Conservation (phyloP, 352 stramenopile species). For the Phytophthora ramorum region DNA sequence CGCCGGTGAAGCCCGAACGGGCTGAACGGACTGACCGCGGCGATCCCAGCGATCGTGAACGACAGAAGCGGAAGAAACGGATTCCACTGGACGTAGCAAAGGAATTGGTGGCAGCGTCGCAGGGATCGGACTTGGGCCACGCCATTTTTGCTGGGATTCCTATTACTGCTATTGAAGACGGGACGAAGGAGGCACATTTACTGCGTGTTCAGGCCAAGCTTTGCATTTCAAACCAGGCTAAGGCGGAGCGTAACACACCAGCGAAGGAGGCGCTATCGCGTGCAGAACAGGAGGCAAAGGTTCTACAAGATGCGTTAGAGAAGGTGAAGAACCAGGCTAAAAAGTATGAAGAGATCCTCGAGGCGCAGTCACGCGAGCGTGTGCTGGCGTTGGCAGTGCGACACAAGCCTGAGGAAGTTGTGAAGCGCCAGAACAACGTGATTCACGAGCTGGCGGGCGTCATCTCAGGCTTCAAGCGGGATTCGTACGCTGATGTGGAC, state of each 20-base stretch:
- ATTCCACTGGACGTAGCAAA: constrained; percentile 84
- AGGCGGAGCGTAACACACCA: constrained; percentile 39
- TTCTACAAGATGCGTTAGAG: constrained; percentile 83
- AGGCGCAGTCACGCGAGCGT: constrained; percentile 71
- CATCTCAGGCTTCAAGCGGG: constrained; percentile 79
- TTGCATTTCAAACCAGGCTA: constrained; percentile 68
- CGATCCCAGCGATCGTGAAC: constrained; percentile 41
- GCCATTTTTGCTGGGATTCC: constrained; percentile 80
- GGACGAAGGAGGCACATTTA: constrained; percentile 78
- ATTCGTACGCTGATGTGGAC: constrained; percentile 78
- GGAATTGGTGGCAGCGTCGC: constrained; percentile 80
- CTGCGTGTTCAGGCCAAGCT: constrained; percentile 85
- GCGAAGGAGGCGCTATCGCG: constrained; percentile 77
- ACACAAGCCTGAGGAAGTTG: constrained; percentile 79
- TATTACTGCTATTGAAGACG: constrained; percentile 79
- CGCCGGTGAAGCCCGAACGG: constrained; percentile 3
- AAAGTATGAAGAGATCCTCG: constrained; percentile 86
- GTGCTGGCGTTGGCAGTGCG: constrained; percentile 73
- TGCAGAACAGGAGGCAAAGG: constrained; percentile 72
- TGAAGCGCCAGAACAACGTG: constrained; percentile 84
- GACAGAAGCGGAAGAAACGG: constrained; percentile 77
- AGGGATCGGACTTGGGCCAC: constrained; percentile 68
- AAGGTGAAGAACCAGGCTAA: constrained; percentile 87
- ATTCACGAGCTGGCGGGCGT: constrained; percentile 76
- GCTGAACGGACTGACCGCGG: constrained; percentile 13